A percentile compares a stretch with the other conserved stretches of the same genome.
Conservation (phyloP, 371 early-diverging fungal species). For the Mucor piriformis region DNA sequence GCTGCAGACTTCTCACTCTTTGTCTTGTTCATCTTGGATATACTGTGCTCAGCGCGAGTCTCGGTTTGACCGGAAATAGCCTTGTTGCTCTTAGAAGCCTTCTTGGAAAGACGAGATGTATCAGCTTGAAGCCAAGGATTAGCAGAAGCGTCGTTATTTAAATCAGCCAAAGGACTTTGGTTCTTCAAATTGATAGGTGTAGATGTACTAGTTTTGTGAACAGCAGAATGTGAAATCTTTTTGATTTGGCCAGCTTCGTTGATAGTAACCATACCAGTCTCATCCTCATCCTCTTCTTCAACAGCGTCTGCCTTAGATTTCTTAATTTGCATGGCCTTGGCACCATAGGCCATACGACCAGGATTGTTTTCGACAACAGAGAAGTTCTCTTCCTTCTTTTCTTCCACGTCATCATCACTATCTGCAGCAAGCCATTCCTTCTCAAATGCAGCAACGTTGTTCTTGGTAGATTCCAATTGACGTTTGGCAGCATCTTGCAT, state of each 20-base stretch:
- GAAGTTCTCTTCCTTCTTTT: slow-evolving; percentile 24
- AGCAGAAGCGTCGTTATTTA: slow-evolving; percentile 26
- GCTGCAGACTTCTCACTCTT: slow-evolving; percentile 40
- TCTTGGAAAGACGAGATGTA: slow-evolving; percentile 52
- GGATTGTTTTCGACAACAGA: slow-evolving; percentile 55
- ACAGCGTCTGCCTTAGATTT: not conserved
- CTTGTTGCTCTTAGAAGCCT: slow-evolving; percentile 61
- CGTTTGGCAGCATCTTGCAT: slow-evolving; percentile 84
- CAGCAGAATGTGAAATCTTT: slow-evolving; percentile 61
- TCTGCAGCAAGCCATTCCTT: slow-evolving; percentile 50
- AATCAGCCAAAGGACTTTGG: slow-evolving; percentile 30
- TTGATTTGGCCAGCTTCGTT: slow-evolving; percentile 65
- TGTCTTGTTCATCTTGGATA: slow-evolving; percentile 58
- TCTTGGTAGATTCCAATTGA: slow-evolving; percentile 52
- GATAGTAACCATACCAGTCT: slow-evolving; percentile 27
- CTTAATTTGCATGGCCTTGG: slow-evolving; percentile 33
- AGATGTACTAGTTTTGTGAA: slow-evolving; percentile 61
- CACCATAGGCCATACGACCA: slow-evolving; percentile 67
- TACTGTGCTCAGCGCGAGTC: slow-evolving; percentile 60
- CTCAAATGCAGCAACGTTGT: slow-evolving; percentile 53
- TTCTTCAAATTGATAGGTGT: slow-evolving; percentile 53
- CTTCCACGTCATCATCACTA: slow-evolving; percentile 39
- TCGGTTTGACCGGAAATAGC: slow-evolving; percentile 54
- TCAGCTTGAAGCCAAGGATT: slow-evolving; percentile 73
- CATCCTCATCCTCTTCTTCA: slow-evolving; percentile 9